Evolutionary conservation across 2,329 filamentous ascomycete species (phyloP).

Genomic region (Fusarium aywerte): DNA sequence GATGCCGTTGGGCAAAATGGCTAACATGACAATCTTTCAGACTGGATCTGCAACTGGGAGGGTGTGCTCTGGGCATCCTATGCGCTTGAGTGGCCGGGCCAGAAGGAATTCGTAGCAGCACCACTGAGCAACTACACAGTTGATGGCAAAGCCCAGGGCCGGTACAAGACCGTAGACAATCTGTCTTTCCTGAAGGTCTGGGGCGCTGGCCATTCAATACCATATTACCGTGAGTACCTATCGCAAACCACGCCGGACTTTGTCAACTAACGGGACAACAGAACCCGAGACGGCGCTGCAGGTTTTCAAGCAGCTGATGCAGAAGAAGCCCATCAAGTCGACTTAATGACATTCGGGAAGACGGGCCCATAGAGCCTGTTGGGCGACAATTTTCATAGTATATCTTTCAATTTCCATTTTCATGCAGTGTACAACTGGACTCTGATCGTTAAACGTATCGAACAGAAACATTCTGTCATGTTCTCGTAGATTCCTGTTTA

Average conservation of each 20-base stretch:
- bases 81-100: slow-evolving; percentile 55
- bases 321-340: slow-evolving; percentile 33
- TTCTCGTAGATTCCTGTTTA: slow-evolving; percentile 6
- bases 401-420: neutral
- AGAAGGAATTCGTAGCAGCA: slow-evolving; percentile 52
- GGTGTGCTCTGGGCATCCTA: slow-evolving; percentile 61
- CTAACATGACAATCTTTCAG: slow-evolving; percentile 41
- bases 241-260: too few relatives aligned
- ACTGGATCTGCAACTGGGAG: slow-evolving; percentile 69
- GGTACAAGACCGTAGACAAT: slow-evolving; percentile 64
- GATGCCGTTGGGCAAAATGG: neutral
- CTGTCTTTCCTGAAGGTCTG: slow-evolving; percentile 68
- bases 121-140: slow-evolving; percentile 58
- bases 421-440: neutral
- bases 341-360: slow-evolving; percentile 32
- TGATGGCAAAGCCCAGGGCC: slow-evolving; percentile 58
- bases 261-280: slow-evolving; percentile 18
- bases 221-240: slow-evolving; percentile 54
- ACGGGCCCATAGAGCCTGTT: neutral
- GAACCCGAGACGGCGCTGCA: slow-evolving; percentile 45
- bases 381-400: neutral
- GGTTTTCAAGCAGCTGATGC: slow-evolving; percentile 45
- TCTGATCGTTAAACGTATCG: neutral
- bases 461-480: neutral
- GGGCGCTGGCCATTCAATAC: slow-evolving; percentile 67